phyloP scores from a whole-genome alignment of 345 rosid genomes.

The Boechera divaricarpa region DNA sequence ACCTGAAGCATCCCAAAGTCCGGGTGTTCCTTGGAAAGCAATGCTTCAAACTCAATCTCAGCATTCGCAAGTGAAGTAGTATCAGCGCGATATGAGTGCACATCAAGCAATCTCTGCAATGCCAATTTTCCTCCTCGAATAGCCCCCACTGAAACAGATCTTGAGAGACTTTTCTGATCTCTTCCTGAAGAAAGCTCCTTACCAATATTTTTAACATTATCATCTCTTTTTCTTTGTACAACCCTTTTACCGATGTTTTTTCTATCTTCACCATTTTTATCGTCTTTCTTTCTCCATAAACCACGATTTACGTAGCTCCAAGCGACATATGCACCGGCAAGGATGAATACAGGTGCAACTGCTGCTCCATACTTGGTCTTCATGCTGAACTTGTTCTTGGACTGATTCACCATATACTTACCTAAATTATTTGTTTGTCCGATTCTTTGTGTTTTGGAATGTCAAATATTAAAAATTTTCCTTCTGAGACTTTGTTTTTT shows the following conservation, averaged over 20 bases:
- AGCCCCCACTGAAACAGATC: constrained; percentile 57
- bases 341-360: constrained; percentile 49
- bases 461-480: neutral
- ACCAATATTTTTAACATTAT: constrained; percentile 8
- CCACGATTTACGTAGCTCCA: constrained; percentile 50
- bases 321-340: constrained; percentile 54
- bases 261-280: constrained; percentile 28
- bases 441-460: neutral
- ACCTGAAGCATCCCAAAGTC: constrained; percentile 63
- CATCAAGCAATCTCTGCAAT: constrained; percentile 59
- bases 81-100: constrained; percentile 50
- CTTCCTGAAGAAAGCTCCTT: constrained; percentile 28
- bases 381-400: constrained; percentile 36
- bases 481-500: neutral
- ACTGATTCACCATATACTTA: constrained; percentile 36
- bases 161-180: constrained; percentile 25
- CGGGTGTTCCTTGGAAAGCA: constrained; percentile 44
- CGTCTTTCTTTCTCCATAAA: constrained; percentile 44
- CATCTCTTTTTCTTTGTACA: constrained; percentile 13
- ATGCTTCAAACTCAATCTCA: constrained; percentile 40
- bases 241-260: neutral
- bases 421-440: neutral
- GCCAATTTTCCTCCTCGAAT: constrained; percentile 64
- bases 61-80: constrained; percentile 40
- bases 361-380: constrained; percentile 55